A percentile compares a stretch with the other conserved stretches of the same genome.
Evolutionary conservation across 2,329 filamentous ascomycete species (phyloP).

Genomic region (Blumeriella jaapii): DNA sequence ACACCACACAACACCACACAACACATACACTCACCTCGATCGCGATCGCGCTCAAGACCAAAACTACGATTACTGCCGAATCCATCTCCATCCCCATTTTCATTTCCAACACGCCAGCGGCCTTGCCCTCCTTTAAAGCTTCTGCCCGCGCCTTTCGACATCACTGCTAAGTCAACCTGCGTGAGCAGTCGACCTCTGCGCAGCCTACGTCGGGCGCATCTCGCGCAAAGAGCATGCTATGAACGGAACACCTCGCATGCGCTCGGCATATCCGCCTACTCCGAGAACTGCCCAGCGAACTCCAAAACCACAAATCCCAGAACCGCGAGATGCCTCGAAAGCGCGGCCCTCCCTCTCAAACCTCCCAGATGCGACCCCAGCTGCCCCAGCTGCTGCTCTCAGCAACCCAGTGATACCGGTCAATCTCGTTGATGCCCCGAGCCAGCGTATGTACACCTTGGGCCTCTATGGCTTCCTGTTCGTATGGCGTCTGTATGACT

Average conservation of each 20-base stretch:
- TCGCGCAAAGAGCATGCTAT: slow-evolving; percentile 38
- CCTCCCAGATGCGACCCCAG: slow-evolving; percentile 16
- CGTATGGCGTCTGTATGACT: slow-evolving; percentile 82
- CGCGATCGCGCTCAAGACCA: no score
- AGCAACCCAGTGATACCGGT: slow-evolving; percentile 63
- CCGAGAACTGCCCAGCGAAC: slow-evolving; percentile 40
- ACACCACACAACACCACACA: no score
- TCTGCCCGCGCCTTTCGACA: neutral
- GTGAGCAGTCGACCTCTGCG: slow-evolving; percentile 1
- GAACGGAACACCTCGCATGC: slow-evolving; percentile 72
- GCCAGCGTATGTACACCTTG: slow-evolving; percentile 78
- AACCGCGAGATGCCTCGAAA: slow-evolving; percentile 11
- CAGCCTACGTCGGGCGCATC: neutral
- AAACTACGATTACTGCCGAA: no score
- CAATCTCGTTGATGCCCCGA: slow-evolving; percentile 74
- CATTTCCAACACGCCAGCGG: neutral
- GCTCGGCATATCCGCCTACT: slow-evolving; percentile 71
- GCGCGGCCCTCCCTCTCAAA: slow-evolving; percentile 20
- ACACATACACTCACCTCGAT: no score
- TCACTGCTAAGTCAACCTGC: neutral
- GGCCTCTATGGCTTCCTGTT: slow-evolving; percentile 67
- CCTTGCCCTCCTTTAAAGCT: neutral
- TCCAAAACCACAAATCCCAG: slow-evolving; percentile 18
- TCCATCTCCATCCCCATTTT: no score
- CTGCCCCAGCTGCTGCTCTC: slow-evolving; percentile 9